Base-by-base conservation (phyloP, 805 yeast species). In the Kazachstania bromeliacearum region DNA sequence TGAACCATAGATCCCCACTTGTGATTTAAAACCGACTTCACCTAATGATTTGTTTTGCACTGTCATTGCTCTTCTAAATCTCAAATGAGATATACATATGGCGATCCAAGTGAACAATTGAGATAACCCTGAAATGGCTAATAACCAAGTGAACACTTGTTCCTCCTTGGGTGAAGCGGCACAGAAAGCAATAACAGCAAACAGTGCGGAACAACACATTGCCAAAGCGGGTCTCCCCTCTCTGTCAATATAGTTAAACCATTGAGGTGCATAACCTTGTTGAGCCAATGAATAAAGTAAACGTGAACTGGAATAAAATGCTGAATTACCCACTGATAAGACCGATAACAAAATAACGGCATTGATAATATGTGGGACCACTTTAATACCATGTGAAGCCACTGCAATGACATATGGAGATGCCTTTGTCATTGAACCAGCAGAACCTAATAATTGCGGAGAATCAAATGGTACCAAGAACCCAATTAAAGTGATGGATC, bases 371-470 rank as follows among this genome's bases (percentile, higher is more conserved):
- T 76, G 79, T 45, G 77, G 72, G 33, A 77, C 65, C 5, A 71
- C 78, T 17, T 62, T 67, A 32, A 75, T 69, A 34, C 80, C 78
- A 56, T 66, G 57, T 60, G 67, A 35, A 25, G 69, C 64, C 40
- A 79, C 70, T 22, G 88, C 85, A 57, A 81, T 71, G 48, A 80
- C 88, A 52, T 79, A 80, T 25, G 89, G 89, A 14, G 88, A 80
- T 15, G 83, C 79, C 23, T 59, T 60, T n/a, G 77, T 58, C 45
- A 71, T 75, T 19, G 62, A 59, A 31, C 70, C 64, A 13, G 63
- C 52, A 1, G 70, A 49, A 33, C 77, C 77, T 48, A 67, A 57
- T 39, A 76, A 59, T 47, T 73, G 63, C 5, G 60, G 55, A 44
- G 75, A 69, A 54, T 64, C 60, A 58, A 70, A 75, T 33, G 85